Percentiles rank a stretch among this genome's conserved stretches.
Evolutionary conservation across 208 protist species (phyloP).

Genomic region (Leptomonas pyrrhocoris): DNA sequence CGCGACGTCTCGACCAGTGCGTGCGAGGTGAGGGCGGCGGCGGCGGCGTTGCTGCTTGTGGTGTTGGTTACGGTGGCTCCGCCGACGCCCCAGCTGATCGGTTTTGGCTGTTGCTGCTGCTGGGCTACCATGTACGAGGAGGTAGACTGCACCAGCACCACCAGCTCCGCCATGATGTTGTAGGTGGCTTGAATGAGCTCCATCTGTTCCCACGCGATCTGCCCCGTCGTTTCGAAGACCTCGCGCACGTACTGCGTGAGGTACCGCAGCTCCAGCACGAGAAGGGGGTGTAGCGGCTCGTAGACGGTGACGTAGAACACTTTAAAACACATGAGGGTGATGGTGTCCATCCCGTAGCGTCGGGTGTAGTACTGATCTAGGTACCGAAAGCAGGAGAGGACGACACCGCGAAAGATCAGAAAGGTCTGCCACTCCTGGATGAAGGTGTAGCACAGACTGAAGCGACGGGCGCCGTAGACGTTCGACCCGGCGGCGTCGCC

Average conservation of each 20-base stretch:
- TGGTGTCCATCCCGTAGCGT: constrained; percentile 66
- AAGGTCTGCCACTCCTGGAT: constrained; percentile 65
- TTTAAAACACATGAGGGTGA: constrained; percentile 75
- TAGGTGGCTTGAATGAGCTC: constrained; percentile 37
- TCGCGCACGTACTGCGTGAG: constrained; percentile 36
- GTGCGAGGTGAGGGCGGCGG: background rate
- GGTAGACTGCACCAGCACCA: constrained; percentile 39
- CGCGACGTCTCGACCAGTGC: background rate
- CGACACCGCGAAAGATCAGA: constrained; percentile 55
- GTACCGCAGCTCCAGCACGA: constrained; percentile 44
- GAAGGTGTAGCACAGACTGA: constrained; percentile 50
- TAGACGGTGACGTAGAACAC: constrained; percentile 84
- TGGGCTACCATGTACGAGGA: constrained; percentile 51
- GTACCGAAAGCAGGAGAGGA: constrained; percentile 85
- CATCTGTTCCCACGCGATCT: constrained; percentile 30
- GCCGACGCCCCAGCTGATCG: background rate
- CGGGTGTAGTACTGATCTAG: constrained; percentile 83
- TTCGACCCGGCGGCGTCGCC: constrained; percentile 12
- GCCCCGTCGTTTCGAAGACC: constrained; percentile 20
- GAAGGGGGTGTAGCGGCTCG: constrained; percentile 47
- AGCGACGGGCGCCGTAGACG: constrained; percentile 16
- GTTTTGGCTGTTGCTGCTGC: constrained; percentile 28
- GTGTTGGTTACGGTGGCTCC: constrained; percentile 3
- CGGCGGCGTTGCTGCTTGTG: constrained; percentile 7
- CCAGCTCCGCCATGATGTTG: constrained; percentile 42